Evolutionary conservation across 2,329 filamentous ascomycete genomes (phyloP), one percentile per base, ranked within the genome.

Genomic region (Xylaria sp.): DNA sequence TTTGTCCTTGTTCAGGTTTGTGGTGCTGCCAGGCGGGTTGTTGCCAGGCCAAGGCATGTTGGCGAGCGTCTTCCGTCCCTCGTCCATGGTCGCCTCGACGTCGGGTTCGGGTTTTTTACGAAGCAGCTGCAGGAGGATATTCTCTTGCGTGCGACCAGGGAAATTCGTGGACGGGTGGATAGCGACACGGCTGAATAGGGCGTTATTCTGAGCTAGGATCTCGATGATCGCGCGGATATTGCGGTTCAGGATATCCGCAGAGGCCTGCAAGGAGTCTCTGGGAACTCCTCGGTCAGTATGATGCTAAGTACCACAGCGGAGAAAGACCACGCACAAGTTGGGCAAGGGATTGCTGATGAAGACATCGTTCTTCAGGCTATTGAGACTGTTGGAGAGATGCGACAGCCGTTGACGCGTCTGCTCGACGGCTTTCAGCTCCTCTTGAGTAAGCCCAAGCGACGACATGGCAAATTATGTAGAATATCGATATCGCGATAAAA

Each of bases 61-160:
- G 1, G 73, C 69, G 28, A 76, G 73, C 34, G 83, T 82, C 67
- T 84, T 84, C 44, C 88, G 86, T 0, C 90, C 91, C 61, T 89
- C 83, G 25, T 89, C 87, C 31, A 95, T 89, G 82, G 91, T 90
- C 66, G 90, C 89, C 77, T 94, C 92, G 20, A 94, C 90, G 28
- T 88, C 86, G 0, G 93, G 92, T 73, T 96, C 93, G 58, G 94
- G 86, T 78, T 96, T 96, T 81, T 96, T 97, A 48, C 93, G 90
- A 39, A 97, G 84, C 1, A 97, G 84, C 74, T 91, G 88, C 31
- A 88, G 85, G 1, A 95, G 85, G 3, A 93, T 84, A 58, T 80
- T 82, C 78, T 92, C 89, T 68, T 93, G 89, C 5, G 87, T 90
- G 74, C 87, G 90, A 46, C 89, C 91, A 4, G 89, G 94, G 80